Evolutionary conservation across 495 filamentous ascomycete species (phyloP).

Genomic region (Lineolata rhizophorae): DNA sequence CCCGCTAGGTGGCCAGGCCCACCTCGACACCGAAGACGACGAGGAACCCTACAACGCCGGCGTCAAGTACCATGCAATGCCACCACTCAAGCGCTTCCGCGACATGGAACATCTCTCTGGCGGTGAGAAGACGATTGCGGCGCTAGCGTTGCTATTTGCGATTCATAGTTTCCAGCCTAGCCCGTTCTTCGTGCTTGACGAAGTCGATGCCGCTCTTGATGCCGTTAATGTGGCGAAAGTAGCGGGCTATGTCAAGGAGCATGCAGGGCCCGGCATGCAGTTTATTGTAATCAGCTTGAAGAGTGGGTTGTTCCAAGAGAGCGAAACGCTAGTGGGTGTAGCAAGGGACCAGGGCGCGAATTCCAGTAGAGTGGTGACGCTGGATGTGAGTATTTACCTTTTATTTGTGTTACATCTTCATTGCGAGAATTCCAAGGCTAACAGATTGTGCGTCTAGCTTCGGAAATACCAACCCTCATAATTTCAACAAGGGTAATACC

Average conservation of each 20-base stretch:
- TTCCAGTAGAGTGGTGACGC: slow-evolving; percentile 65
- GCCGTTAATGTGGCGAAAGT: slow-evolving; percentile 92
- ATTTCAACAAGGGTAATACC: too few relatives aligned
- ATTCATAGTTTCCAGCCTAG: slow-evolving; percentile 86
- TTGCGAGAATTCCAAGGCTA: too few relatives aligned
- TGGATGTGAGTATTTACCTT: slow-evolving; percentile 58
- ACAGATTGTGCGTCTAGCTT: too few relatives aligned
- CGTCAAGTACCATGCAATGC: slow-evolving; percentile 97
- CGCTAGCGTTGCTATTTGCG: slow-evolving; percentile 82
- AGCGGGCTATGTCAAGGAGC: slow-evolving; percentile 80
- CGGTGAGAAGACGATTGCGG: slow-evolving; percentile 98
- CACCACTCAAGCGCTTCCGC: slow-evolving; percentile 90
- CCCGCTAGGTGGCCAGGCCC: slow-evolving; percentile 81
- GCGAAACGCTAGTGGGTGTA: slow-evolving; percentile 82
- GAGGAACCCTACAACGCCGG: slow-evolving; percentile 82
- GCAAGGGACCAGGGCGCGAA: slow-evolving; percentile 88
- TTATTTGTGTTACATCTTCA: too few relatives aligned
- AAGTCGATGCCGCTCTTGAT: slow-evolving; percentile 93
- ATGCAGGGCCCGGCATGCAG: slow-evolving; percentile 92
- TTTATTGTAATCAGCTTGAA: slow-evolving; percentile 97
- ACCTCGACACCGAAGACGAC: slow-evolving; percentile 78
- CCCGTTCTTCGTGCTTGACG: slow-evolving; percentile 96
- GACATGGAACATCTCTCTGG: slow-evolving; percentile 98
- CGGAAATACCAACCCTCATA: too few relatives aligned
- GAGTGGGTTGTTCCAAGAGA: slow-evolving; percentile 79